Conservation (phyloP, 495 filamentous ascomycete genomes). For the Lophiotrema nucula region DNA sequence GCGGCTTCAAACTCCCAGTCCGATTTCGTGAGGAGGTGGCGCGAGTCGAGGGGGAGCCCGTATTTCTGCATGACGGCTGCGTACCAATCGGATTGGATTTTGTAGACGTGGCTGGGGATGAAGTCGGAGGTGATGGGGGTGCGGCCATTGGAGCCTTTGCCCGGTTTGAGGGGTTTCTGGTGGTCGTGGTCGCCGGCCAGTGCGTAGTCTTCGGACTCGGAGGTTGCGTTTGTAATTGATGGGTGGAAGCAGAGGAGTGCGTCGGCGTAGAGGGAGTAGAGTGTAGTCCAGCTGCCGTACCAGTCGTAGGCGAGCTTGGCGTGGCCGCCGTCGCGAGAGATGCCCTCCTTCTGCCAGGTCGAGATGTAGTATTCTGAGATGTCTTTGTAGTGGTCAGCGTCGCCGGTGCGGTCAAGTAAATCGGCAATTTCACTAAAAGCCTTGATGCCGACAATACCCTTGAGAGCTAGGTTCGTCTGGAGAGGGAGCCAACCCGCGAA, state of each 20-base stretch:
- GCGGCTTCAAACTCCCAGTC: slow-evolving; percentile 48
- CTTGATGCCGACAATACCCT: slow-evolving; percentile 91
- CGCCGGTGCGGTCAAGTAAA: slow-evolving; percentile 62
- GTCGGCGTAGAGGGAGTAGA: slow-evolving; percentile 47
- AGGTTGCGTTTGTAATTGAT: slow-evolving; percentile 17
- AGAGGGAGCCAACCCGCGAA: slow-evolving; percentile 92
- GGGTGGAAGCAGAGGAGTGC: slow-evolving; percentile 46
- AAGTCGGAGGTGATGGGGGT: slow-evolving; percentile 37
- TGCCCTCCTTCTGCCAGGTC: slow-evolving; percentile 79
- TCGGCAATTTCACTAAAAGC: slow-evolving; percentile 85
- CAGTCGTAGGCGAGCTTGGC: slow-evolving; percentile 91
- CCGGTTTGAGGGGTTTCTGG: slow-evolving; percentile 30
- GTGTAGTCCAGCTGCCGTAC: slow-evolving; percentile 92
- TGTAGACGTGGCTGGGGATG: slow-evolving; percentile 45
- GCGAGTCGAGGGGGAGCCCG: slow-evolving; percentile 46
- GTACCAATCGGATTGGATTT: slow-evolving; percentile 42
- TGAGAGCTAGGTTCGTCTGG: slow-evolving; percentile 90
- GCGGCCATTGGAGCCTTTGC: slow-evolving; percentile 14
- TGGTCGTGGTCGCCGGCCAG: background rate
- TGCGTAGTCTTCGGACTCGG: slow-evolving; percentile 1
- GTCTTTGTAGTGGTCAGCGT: slow-evolving; percentile 61
- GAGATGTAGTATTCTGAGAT: slow-evolving; percentile 74
- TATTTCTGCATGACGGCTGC: slow-evolving; percentile 43
- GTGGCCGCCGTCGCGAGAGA: slow-evolving; percentile 77
- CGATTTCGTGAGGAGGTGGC: slow-evolving; percentile 47